These are phyloP conservation scores for Glarea lozoyensis DNA, from an alignment of 495 filamentous ascomycete species.

Conservation along the genomic window DNA sequence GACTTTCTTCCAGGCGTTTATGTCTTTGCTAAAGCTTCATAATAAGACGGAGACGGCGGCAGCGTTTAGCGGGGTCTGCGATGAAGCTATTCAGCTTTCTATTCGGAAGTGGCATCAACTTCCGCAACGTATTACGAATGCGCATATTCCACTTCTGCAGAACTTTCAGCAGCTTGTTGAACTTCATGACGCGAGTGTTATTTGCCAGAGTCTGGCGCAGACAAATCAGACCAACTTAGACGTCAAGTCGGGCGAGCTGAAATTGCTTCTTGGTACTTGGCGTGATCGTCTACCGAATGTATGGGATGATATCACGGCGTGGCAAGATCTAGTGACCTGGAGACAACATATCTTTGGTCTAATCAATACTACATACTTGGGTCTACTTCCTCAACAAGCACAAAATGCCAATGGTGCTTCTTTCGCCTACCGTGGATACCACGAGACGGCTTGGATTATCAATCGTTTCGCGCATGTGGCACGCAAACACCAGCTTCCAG, in stretches of 20 bases:
- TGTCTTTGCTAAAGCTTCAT: slow-evolving; percentile 87
- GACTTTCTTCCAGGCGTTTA: slow-evolving; percentile 96
- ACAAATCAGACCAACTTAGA: slow-evolving; percentile 85
- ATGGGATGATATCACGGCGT: slow-evolving; percentile 99
- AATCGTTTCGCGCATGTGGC: slow-evolving; percentile 98
- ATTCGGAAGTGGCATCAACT: slow-evolving; percentile 98
- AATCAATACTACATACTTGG: slow-evolving; percentile 90
- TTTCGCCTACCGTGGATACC: slow-evolving; percentile 93
- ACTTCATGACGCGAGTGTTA: slow-evolving; percentile 93
- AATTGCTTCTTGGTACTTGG: slow-evolving; percentile 90
- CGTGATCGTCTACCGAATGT: slow-evolving; percentile 91
- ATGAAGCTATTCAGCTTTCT: slow-evolving; percentile 92
- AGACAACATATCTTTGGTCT: slow-evolving; percentile 96
- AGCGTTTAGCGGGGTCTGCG: slow-evolving; percentile 83
- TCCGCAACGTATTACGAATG: slow-evolving; percentile 84
- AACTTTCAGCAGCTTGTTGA: slow-evolving; percentile 99
- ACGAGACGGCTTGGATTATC: slow-evolving; percentile 99
- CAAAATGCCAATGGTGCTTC: slow-evolving; percentile 73
- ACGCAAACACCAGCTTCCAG: slow-evolving; percentile 90
- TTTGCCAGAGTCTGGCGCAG: slow-evolving; percentile 76
- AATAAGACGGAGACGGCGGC: slow-evolving; percentile 69
- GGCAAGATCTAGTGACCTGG: slow-evolving; percentile 99
- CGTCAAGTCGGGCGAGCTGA: slow-evolving; percentile 88
- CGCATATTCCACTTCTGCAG: slow-evolving; percentile 89
- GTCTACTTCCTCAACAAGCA: slow-evolving; percentile 69